A percentile compares a stretch with the other conserved stretches of the same genome.
phyloP scores from a whole-genome alignment of 1,284 basidiomycete genomes.

The Phlebopus sp. region DNA sequence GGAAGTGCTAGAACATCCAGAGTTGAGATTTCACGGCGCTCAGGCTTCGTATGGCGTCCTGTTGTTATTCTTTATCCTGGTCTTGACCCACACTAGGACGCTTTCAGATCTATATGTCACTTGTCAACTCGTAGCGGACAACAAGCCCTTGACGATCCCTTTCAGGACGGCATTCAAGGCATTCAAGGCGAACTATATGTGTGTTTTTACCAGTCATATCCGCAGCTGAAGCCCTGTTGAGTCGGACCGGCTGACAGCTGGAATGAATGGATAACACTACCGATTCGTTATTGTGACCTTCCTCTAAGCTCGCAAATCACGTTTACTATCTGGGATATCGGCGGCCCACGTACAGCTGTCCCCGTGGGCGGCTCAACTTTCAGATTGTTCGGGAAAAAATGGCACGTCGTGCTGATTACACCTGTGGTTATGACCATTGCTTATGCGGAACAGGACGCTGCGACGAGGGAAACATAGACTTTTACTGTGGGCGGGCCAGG shows the following conservation, averaged over 20 bases:
- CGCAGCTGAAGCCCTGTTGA: constrained; percentile 2
- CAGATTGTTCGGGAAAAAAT: constrained; percentile 87
- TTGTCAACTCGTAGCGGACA: constrained; percentile 88
- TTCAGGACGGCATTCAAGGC: constrained; percentile 91
- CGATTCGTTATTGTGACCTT: constrained; percentile 89
- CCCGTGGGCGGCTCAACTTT: constrained; percentile 92
- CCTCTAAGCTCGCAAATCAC: constrained; percentile 86
- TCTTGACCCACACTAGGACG: constrained; percentile 35
- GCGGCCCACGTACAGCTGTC: constrained; percentile 67
- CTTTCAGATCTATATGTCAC: constrained; percentile 91
- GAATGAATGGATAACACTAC: constrained; percentile 93
- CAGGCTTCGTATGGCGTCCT: constrained; percentile 64
- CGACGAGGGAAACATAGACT: constrained; percentile 90
- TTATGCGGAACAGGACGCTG: constrained; percentile 64
- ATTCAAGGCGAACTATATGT: constrained; percentile 84
- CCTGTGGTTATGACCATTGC: not conserved
- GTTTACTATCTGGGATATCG: constrained; percentile 95
- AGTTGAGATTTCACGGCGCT: constrained; percentile 74
- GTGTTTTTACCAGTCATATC: constrained; percentile 23
- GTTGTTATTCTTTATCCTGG: constrained; percentile 5
- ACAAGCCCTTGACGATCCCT: constrained; percentile 88
- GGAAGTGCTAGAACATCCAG: constrained; percentile 74
- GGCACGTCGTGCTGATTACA: constrained; percentile 43
- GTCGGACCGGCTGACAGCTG: constrained; percentile 53
- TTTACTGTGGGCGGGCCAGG: constrained; percentile 76